Base-by-base conservation (phyloP, 2,329 filamentous ascomycete species). In the Paecilomyces sp. region DNA sequence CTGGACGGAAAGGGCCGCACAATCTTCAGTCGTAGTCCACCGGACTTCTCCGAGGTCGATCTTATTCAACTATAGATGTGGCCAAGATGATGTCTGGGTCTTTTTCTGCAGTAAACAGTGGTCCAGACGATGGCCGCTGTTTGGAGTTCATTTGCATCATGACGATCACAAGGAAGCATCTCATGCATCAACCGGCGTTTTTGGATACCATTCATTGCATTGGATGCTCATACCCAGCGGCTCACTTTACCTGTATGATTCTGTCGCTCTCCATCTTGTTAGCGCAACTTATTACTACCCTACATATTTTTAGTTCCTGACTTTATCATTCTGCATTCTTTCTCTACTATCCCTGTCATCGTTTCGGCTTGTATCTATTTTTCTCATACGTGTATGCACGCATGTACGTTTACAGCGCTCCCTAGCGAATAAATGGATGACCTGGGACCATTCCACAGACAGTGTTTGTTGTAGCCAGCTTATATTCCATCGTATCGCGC, bases 11-110 rank as follows among this genome's bases (percentile, higher is more conserved):
- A 91, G 73, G 85, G 86, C 31, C 85, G 89, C 18, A 91, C 96
- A 4, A 85, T 96, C 41, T 97, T 94, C 74, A 88, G 89, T 64
- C 86, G 85, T 63, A 90, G 91, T 62, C 92, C 92, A 15, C 92
- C 92, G 0, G 92, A 96, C 75, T 95, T 96, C 71, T 92, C 89
- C 0, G 90, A 95, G 74, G 81, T 93, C 30, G 91, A 96, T 76
- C 78, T 96, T 67, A 95, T 96, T 75, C 88, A 88, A 70, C 75
- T 96, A 62, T 95, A 69, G n/a, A 7, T 18, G 7, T 18, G n/a
- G n/a, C 41, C n/a, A 18, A 18, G 41, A 18, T 9, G 6, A 47
- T 22, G 41, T 22, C 18, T 8, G 7, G 8, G 1, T 47, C 25
- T 47, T 9, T 47, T 47, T 47, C 31, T 28, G 15, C 41, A 18